Evolutionary conservation across 2,329 filamentous ascomycete species (phyloP).

Genomic region (Phialophora verrucosa): DNA sequence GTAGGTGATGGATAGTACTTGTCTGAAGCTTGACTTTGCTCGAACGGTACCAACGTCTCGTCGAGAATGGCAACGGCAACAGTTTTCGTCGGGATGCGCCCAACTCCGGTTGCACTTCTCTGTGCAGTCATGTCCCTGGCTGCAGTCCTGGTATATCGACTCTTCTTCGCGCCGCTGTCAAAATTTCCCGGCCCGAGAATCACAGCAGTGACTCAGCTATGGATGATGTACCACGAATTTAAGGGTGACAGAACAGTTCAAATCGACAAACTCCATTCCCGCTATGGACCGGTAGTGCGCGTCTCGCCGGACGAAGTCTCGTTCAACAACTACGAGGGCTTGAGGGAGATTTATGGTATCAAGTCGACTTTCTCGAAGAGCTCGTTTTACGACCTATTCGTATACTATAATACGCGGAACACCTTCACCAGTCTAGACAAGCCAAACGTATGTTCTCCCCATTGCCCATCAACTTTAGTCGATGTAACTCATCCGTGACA

Average conservation of each 20-base stretch:
- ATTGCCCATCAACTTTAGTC: conserved; percentile 4
- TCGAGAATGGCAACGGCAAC: too few species aligned
- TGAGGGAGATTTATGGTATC: conserved; percentile 64
- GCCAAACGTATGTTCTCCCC: conserved; percentile 9
- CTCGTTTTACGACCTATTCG: conserved; percentile 45
- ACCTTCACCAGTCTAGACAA: conserved; percentile 29
- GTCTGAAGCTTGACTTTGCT: too few species aligned
- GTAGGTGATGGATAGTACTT: too few species aligned
- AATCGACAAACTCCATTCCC: conserved; percentile 64
- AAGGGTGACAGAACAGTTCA: conserved; percentile 42
- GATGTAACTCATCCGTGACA: conserved; percentile 15
- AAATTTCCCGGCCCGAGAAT: conserved; percentile 37
- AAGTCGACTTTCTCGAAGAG: conserved; percentile 40
- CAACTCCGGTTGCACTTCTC: too few species aligned
- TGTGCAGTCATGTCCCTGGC: too few species aligned
- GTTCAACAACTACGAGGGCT: conserved; percentile 65
- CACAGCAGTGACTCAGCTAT: conserved; percentile 30
- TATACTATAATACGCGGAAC: conserved; percentile 42
- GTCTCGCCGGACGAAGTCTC: conserved; percentile 71
- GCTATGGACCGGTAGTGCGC: conserved; percentile 66
- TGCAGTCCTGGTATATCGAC: conserved; percentile 8
- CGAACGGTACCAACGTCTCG: too few species aligned
- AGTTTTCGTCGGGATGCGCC: too few species aligned
- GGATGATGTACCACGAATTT: conserved; percentile 25
- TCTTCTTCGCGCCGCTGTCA: conserved; percentile 35